Evolutionary conservation across 2,329 filamentous ascomycete species (phyloP), one percentile per base, ranked within the genome.

Genomic region (Teratosphaeriaceae sp.): DNA sequence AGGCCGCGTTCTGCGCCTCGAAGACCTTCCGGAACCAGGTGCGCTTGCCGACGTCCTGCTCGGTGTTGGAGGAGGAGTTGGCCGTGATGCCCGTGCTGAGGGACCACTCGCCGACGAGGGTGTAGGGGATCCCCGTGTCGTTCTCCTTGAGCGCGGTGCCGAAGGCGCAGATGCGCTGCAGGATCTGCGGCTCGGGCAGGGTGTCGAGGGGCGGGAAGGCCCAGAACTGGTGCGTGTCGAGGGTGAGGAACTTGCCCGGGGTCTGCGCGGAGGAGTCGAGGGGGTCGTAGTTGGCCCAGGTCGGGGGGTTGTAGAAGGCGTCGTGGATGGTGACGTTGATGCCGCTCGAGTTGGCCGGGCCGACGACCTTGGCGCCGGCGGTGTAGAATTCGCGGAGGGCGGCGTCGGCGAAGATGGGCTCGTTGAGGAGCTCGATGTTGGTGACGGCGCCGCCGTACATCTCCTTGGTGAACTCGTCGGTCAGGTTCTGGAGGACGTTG

Each of bases 221-320:
- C 44, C 49, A 56, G 44, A 53, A 56, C 36, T 56, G 53, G 46
- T 56, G 53, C 5, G 53, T 54, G 41, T 56, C 53, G 33, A 56
- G 23, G 5, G 44, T 49, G 18, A 52, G 15, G 30, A 47, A 29
- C 11, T 38, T 9, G 27, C 42, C 46, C 5, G 45, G 26, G 8
- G 27, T 15, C 11, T 20, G 8, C 26, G 46, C 35, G 13, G 13
- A 29, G 9, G 41, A n/a, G 30, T 52, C 39, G 15, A 22, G 37
- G 2, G 53, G 53, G 19, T 51, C 40, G 40, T 53, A 56, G 39
- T 53, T 54, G 11, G 37, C 38, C 53, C 53, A 56, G 40, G 37
- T 52, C 26, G 31, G 43, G 3, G 53, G 52, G 30, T 49, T 44
- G 42, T 46, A 56, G 42, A 56, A 56, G n/a, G 43, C 53, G 24